A percentile compares a stretch with the other conserved stretches of the same genome.
phyloP scores from a whole-genome alignment of 805 yeast species.

The Tetrapisispora iriomotensis region DNA sequence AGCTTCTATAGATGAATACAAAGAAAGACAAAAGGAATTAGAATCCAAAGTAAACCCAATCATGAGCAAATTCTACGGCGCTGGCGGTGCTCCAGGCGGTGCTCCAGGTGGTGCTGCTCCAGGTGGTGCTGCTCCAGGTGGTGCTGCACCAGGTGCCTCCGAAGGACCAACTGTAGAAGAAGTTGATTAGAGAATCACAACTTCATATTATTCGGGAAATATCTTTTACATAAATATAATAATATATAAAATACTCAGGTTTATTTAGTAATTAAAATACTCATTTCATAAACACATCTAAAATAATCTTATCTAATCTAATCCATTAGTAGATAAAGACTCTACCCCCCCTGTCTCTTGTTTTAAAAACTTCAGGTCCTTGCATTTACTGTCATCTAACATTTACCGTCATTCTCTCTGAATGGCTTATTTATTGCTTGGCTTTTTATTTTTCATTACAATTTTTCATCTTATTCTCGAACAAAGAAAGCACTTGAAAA shows the following conservation, averaged over 20 bases:
- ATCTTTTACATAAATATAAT: neutral
- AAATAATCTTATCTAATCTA: too few relatives aligned
- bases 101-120: slow-evolving; percentile 32
- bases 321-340: too few relatives aligned
- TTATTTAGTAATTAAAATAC: neutral
- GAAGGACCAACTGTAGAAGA: slow-evolving; percentile 71
- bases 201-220: neutral
- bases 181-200: slow-evolving; percentile 41
- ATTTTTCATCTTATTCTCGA: too few relatives aligned
- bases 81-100: slow-evolving; percentile 52
- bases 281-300: too few relatives aligned
- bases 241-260: neutral
- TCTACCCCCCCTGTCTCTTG: too few relatives aligned
- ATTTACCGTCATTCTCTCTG: too few relatives aligned
- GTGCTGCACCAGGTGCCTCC: slow-evolving; percentile 33
- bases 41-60: slow-evolving; percentile 94
- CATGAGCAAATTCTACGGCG: slow-evolving; percentile 94
- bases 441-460: too few relatives aligned
- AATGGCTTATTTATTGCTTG: too few relatives aligned
- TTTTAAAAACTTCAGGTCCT: too few relatives aligned
- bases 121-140: slow-evolving; percentile 36
- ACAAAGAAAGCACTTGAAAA: neutral
- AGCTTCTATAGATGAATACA: slow-evolving; percentile 84
- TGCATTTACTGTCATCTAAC: too few relatives aligned
- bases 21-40: slow-evolving; percentile 90